Evolutionary conservation across 2,329 filamentous ascomycete genomes (phyloP).

Genomic region (Pestalotiopsis sp.): DNA sequence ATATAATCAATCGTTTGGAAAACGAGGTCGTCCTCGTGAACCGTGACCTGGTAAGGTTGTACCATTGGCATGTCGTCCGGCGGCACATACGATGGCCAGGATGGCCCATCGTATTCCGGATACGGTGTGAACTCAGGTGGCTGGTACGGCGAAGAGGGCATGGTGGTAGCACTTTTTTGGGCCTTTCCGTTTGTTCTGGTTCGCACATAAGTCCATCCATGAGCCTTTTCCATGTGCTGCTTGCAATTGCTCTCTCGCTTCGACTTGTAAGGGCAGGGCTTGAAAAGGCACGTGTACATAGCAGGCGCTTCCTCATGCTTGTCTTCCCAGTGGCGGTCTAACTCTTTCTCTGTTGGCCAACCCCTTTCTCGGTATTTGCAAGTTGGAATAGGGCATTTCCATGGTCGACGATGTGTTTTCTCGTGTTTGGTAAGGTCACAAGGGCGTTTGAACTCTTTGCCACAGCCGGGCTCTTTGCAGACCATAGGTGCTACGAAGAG

Average conservation of each 20-base stretch:
- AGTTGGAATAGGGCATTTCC: conserved; percentile 81
- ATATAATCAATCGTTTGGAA: no score
- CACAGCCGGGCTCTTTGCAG: conserved; percentile 75
- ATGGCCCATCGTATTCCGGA: neutral
- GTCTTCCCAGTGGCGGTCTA: conserved; percentile 94
- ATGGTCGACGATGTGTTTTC: conserved; percentile 95
- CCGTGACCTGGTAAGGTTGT: no score
- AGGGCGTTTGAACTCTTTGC: conserved; percentile 93
- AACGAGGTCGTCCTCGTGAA: no score
- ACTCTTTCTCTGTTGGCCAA: conserved; percentile 97
- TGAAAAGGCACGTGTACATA: conserved; percentile 82
- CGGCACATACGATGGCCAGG: no score
- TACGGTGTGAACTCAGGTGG: neutral
- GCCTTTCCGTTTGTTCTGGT: conserved; percentile 84
- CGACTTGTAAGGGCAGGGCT: conserved; percentile 87
- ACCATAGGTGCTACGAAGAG: neutral
- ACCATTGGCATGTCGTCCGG: no score
- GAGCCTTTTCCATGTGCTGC: conserved; percentile 98
- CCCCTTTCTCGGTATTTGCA: conserved; percentile 92
- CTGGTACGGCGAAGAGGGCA: neutral
- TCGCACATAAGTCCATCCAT: conserved; percentile 87
- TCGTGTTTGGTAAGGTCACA: conserved; percentile 98
- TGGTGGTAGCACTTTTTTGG: neutral
- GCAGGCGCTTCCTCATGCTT: conserved; percentile 83
- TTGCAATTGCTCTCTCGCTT: conserved; percentile 98